These are phyloP conservation scores for Elongisporangium senticosum DNA, from an alignment of 352 stramenopile species.

Conservation along the genomic window DNA sequence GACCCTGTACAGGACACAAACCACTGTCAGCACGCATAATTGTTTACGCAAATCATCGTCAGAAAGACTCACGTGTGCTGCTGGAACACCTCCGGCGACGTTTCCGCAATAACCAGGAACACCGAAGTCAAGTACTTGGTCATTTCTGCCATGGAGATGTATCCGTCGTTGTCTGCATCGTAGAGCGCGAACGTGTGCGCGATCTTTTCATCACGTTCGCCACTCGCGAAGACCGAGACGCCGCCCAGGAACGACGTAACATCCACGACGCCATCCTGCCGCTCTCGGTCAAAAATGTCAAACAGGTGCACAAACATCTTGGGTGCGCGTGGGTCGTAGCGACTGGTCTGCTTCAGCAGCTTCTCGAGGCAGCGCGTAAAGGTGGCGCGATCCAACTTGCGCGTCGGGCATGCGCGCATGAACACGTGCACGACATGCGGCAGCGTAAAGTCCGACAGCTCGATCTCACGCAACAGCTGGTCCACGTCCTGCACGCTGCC, in stretches of 20 bases:
- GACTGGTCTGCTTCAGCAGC: slow-evolving; percentile 41
- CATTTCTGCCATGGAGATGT: slow-evolving; percentile 83
- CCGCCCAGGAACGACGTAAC: slow-evolving; percentile 78
- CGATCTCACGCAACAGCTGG: slow-evolving; percentile 45
- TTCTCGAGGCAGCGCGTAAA: slow-evolving; percentile 75
- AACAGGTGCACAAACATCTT: slow-evolving; percentile 81
- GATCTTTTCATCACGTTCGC: slow-evolving; percentile 83
- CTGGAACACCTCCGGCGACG: slow-evolving; percentile 63
- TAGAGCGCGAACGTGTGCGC: slow-evolving; percentile 82
- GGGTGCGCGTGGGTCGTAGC: slow-evolving; percentile 61
- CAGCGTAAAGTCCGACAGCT: slow-evolving; percentile 81
- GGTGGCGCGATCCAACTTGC: slow-evolving; percentile 57
- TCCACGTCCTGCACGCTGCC: slow-evolving; percentile 26
- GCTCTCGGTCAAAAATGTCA: slow-evolving; percentile 66
- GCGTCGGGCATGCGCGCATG: slow-evolving; percentile 65
- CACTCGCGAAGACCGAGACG: slow-evolving; percentile 75
- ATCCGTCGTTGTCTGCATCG: slow-evolving; percentile 77
- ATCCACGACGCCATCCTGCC: slow-evolving; percentile 52
- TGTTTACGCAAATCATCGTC: not conserved
- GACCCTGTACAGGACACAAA: slow-evolving; percentile 24
- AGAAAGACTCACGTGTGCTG: slow-evolving; percentile 45
- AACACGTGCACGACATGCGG: slow-evolving; percentile 82
- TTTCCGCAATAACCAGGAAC: slow-evolving; percentile 73
- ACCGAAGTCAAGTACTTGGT: slow-evolving; percentile 82
- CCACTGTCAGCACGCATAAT: not conserved